Percentiles rank a stretch among this genome's conserved stretches.
These are phyloP conservation scores for Neurospora tetrasperma DNA, from an alignment of 495 filamentous ascomycete species.

Conservation along the genomic window DNA sequence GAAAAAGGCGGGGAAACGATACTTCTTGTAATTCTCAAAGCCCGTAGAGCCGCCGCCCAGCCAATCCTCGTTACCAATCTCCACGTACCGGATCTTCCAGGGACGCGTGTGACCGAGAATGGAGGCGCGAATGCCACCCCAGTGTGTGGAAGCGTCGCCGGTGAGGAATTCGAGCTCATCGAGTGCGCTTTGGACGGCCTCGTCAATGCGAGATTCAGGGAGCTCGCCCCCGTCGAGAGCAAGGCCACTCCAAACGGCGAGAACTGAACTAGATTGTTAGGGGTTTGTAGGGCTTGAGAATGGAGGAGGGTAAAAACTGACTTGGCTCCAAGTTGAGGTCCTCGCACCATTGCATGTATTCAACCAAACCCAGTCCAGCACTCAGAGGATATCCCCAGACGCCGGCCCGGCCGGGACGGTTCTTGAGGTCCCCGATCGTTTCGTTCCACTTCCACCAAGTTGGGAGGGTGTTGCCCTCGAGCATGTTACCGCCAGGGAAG, in stretches of 20 bases:
- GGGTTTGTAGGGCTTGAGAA: neutral
- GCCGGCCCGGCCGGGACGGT: constrained; percentile 50
- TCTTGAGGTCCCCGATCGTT: constrained; percentile 52
- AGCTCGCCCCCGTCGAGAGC: constrained; percentile 45
- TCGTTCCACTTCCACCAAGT: constrained; percentile 59
- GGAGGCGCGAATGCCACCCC: constrained; percentile 44
- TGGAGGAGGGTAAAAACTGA: constrained; percentile 6
- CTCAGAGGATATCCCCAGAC: constrained; percentile 54
- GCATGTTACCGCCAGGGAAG: constrained; percentile 59
- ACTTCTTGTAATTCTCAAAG: constrained; percentile 38
- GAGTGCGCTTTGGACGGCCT: constrained; percentile 49
- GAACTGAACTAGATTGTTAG: constrained; percentile 1
- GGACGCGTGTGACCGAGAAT: constrained; percentile 47
- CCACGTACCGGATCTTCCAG: constrained; percentile 48
- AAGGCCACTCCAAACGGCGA: constrained; percentile 49
- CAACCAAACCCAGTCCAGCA: constrained; percentile 50
- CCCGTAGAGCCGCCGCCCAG: constrained; percentile 30
- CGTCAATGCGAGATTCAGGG: constrained; percentile 26
- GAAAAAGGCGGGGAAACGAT: constrained; percentile 48
- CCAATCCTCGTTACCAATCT: constrained; percentile 60
- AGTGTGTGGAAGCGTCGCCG: constrained; percentile 46
- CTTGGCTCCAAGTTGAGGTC: constrained; percentile 48
- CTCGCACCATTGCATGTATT: constrained; percentile 58
- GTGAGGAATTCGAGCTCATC: constrained; percentile 59
- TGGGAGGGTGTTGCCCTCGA: constrained; percentile 44